Evolutionary conservation across 345 rosid genomes (phyloP).

Genomic region (Gossypium arboreum): DNA sequence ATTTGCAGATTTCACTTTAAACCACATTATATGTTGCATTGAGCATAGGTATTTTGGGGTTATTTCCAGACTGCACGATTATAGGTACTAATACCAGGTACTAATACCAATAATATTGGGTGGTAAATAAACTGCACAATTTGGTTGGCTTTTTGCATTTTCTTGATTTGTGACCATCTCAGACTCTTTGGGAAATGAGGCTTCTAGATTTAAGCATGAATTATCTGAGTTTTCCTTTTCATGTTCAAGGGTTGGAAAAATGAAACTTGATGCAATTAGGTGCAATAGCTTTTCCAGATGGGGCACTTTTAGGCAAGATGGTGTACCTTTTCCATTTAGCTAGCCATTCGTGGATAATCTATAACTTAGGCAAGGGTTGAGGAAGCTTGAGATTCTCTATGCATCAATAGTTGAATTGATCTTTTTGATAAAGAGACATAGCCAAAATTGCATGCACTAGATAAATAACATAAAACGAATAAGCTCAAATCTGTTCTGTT

Average conservation of each 20-base stretch:
- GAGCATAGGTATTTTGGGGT: not conserved
- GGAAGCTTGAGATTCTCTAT: not conserved
- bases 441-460: not conserved
- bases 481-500: not conserved
- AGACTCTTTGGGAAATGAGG: not conserved
- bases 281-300: not conserved
- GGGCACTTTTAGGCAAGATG: not conserved
- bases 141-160: not conserved
- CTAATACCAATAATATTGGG: not conserved
- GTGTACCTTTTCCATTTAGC: not conserved
- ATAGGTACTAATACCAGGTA: not conserved
- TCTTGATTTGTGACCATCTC: not conserved
- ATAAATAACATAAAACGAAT: not conserved
- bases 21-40: not conserved
- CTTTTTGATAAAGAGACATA: not conserved
- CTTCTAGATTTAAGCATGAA: not conserved
- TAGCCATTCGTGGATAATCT: not conserved
- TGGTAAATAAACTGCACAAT: not conserved
- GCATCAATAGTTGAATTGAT: not conserved
- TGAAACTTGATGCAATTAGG: constrained; percentile 9
- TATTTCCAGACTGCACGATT: not conserved
- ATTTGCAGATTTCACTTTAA: not conserved
- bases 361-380: too few species aligned
- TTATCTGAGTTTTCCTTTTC: not conserved
- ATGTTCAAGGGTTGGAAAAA: not conserved